Evolutionary conservation across 169 alveolate genomes (phyloP).

Genomic region (Babesia microti): DNA sequence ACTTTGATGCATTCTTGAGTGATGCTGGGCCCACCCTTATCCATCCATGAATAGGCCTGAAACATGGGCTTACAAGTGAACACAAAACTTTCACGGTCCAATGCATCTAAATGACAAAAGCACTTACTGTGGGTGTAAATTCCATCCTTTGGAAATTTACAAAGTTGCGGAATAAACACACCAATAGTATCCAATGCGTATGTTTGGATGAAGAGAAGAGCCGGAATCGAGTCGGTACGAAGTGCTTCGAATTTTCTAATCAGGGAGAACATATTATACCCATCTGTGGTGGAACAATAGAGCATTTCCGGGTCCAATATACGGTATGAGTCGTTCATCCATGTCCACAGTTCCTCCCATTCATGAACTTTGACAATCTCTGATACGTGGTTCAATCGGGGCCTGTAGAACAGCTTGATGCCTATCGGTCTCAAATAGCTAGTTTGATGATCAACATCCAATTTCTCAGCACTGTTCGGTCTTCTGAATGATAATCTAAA

Average conservation of each 20-base stretch:
- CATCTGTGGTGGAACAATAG: slow-evolving; percentile 31
- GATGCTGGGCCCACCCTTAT: slow-evolving; percentile 18
- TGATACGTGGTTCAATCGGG: slow-evolving; percentile 43
- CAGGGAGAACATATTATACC: slow-evolving; percentile 23
- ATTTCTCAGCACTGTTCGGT: too few relatives aligned
- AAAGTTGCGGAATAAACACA: slow-evolving; percentile 27
- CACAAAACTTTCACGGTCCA: too few relatives aligned
- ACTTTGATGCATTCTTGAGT: slow-evolving; percentile 25
- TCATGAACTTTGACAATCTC: slow-evolving; percentile 33
- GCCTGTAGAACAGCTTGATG: slow-evolving; percentile 55
- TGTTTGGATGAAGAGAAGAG: slow-evolving; percentile 34
- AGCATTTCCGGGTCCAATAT: slow-evolving; percentile 37
- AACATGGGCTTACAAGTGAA: slow-evolving; percentile 21
- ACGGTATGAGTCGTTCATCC: slow-evolving; percentile 31
- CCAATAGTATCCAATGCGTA: slow-evolving; percentile 18
- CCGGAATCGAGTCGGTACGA: slow-evolving; percentile 5
- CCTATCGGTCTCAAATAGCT: slow-evolving; percentile 57
- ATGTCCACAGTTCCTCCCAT: slow-evolving; percentile 59
- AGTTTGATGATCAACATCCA: slow-evolving; percentile 13
- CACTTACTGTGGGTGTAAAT: slow-evolving; percentile 23
- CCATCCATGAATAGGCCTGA: slow-evolving; percentile 19
- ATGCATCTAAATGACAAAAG: slow-evolving; percentile 1
- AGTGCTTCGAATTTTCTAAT: slow-evolving; percentile 16
- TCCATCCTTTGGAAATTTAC: slow-evolving; percentile 12
- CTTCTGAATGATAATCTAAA: slow-evolving; percentile 25